A percentile compares a stretch with the other conserved stretches of the same genome.
These are phyloP conservation scores for Pisolithus sp. DNA, from an alignment of 768 basidiomycete species.

Conservation along the genomic window DNA sequence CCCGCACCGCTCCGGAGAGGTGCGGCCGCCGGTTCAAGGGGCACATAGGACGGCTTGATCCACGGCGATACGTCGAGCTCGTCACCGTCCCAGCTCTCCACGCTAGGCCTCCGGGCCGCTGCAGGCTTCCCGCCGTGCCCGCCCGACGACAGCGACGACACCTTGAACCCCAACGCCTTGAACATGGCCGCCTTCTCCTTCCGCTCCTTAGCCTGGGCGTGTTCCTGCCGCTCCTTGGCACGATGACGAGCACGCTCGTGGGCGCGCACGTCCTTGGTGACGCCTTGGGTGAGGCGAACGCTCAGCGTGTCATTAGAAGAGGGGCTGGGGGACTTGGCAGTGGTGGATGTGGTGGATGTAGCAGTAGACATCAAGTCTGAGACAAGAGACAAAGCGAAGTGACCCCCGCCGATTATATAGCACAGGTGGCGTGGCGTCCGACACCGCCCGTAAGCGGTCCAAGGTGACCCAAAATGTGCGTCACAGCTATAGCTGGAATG, in stretches of 20 bases:
- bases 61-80: constrained; percentile 2
- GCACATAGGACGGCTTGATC: background rate
- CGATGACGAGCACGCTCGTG: constrained; percentile 29
- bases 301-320: constrained; percentile 14
- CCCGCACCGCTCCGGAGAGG: constrained; percentile 3
- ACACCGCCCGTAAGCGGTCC: background rate
- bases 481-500: background rate
- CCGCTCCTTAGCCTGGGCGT: constrained; percentile 25
- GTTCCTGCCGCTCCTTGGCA: constrained; percentile 26
- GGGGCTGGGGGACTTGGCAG: constrained; percentile 10
- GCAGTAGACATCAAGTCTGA: constrained; percentile 24
- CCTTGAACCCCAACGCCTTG: constrained; percentile 17
- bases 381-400: constrained; percentile 3
- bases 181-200: constrained; percentile 21
- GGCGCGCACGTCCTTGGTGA: constrained; percentile 26
- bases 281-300: constrained; percentile 10
- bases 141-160: background rate
- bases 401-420: constrained; percentile 23
- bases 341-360: constrained; percentile 14
- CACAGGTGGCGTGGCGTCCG: constrained; percentile 18
- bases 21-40: background rate
- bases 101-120: constrained; percentile 14
- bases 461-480: background rate
- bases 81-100: constrained; percentile 26
- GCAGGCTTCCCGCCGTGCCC: constrained; percentile 9